phyloP scores from a whole-genome alignment of 495 filamentous ascomycete genomes.

The Aspergillus steynii region DNA sequence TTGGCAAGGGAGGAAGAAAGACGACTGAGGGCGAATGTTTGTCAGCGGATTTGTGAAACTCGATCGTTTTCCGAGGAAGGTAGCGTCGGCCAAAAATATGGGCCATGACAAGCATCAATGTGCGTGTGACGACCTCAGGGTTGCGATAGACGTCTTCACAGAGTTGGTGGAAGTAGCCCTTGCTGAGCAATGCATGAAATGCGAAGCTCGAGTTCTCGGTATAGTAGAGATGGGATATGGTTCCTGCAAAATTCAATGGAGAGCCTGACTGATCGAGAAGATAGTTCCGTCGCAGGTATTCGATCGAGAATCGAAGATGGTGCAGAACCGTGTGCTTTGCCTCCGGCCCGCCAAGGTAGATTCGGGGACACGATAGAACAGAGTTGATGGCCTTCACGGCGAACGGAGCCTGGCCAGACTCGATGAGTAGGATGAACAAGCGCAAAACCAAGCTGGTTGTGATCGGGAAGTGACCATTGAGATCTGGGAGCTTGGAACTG shows the following conservation, averaged over 20 bases:
- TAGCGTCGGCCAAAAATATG: constrained; percentile 65
- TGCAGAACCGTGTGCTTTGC: constrained; percentile 67
- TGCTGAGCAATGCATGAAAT: constrained; percentile 69
- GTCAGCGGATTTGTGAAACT: constrained; percentile 39
- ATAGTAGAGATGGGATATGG: constrained; percentile 69
- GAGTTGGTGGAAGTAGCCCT: constrained; percentile 65
- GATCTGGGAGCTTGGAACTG: constrained; percentile 68
- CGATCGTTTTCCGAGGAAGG: constrained; percentile 40
- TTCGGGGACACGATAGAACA: constrained; percentile 64
- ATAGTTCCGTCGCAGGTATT: constrained; percentile 69
- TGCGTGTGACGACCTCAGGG: constrained; percentile 37
- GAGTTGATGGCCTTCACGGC: constrained; percentile 63
- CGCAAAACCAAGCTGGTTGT: constrained; percentile 72
- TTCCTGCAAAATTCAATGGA: constrained; percentile 68
- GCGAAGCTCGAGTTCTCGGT: constrained; percentile 72
- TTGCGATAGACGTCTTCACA: constrained; percentile 49
- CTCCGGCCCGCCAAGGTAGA: constrained; percentile 65
- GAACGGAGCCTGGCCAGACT: constrained; percentile 59
- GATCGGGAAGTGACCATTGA: constrained; percentile 77
- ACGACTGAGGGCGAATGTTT: constrained; percentile 59
- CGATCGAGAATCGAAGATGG: constrained; percentile 76
- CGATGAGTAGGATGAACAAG: constrained; percentile 64
- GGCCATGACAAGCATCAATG: constrained; percentile 63
- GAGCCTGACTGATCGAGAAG: constrained; percentile 59
- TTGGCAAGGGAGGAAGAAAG: constrained; percentile 62